phyloP scores from a whole-genome alignment of 768 basidiomycete genomes.

The Nidula microcarpa region DNA sequence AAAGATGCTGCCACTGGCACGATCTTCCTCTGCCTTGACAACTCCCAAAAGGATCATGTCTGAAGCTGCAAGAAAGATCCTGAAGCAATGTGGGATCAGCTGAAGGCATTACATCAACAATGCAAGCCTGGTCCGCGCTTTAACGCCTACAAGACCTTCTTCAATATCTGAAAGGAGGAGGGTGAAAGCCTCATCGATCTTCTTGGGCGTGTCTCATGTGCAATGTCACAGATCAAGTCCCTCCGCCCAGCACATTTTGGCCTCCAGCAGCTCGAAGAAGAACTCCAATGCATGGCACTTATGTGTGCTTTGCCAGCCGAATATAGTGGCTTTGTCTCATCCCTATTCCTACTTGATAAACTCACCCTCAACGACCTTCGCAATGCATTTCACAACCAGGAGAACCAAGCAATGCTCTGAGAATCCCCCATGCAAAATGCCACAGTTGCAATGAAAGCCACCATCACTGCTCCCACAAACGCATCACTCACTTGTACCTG shows the following conservation, averaged over 20 bases:
- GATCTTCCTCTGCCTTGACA: neutral
- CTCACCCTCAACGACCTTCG: conserved; percentile 1
- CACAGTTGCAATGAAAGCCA: neutral
- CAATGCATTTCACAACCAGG: conserved; percentile 2
- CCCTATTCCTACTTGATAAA: conserved; percentile 3
- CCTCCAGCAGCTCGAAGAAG: conserved; percentile 3
- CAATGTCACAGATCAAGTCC: conserved; percentile 1
- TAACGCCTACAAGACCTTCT: neutral
- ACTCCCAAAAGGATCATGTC: neutral
- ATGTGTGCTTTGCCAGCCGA: conserved; percentile 5
- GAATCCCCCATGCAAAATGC: neutral
- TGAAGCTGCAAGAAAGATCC: neutral
- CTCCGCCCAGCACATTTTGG: conserved; percentile 1
- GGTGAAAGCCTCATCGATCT: conserved; percentile 2
- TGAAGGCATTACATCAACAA: neutral
- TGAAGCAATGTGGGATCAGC: neutral
- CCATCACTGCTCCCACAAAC: conserved; percentile 1
- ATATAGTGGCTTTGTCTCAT: conserved; percentile 4
- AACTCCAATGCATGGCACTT: conserved; percentile 5
- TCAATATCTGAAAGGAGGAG: neutral
- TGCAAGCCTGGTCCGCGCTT: neutral
- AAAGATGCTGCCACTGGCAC: neutral
- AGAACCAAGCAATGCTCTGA: neutral
- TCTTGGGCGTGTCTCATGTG: neutral
- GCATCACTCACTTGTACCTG: neutral